Conservation (phyloP, 1,284 basidiomycete species). For the Mycena sp. region DNA sequence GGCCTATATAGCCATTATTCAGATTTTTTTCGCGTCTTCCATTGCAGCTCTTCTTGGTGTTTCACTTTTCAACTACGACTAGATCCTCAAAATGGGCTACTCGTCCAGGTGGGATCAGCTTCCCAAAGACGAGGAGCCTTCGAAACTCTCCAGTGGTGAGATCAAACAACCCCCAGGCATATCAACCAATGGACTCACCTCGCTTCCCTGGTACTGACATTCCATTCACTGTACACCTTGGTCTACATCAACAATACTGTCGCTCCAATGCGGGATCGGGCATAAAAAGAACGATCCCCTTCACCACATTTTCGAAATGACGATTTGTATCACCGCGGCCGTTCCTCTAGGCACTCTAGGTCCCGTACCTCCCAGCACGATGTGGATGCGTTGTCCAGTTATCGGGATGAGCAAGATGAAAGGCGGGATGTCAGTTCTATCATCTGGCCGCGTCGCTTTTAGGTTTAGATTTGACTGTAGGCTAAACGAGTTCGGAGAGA, state of each 20-base stretch:
- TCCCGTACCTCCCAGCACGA: conserved; percentile 1
- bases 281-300: conserved; percentile 10
- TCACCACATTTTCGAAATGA: neutral
- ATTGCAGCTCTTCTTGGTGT: too few species aligned
- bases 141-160: conserved; percentile 22
- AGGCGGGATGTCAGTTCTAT: conserved; percentile 10
- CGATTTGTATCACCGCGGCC: neutral
- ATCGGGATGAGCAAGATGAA: conserved; percentile 3
- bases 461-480: conserved; percentile 7
- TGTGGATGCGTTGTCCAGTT: neutral
- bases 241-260: neutral
- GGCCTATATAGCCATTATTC: too few species aligned
- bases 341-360: neutral
- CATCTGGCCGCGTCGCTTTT: neutral
- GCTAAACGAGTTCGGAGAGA: conserved; percentile 5
- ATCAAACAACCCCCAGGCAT: neutral
- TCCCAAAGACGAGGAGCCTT: neutral
- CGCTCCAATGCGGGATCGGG: conserved; percentile 6
- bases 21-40: too few species aligned
- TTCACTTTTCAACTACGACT: neutral
- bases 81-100: conserved; percentile 19
- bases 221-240: conserved; percentile 12
- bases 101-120: conserved; percentile 27
- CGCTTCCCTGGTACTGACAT: conserved; percentile 8
- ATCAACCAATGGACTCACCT: conserved; percentile 16